Conservation (phyloP, 306 rosid genomes). For the Quercus berberidifolia region DNA sequence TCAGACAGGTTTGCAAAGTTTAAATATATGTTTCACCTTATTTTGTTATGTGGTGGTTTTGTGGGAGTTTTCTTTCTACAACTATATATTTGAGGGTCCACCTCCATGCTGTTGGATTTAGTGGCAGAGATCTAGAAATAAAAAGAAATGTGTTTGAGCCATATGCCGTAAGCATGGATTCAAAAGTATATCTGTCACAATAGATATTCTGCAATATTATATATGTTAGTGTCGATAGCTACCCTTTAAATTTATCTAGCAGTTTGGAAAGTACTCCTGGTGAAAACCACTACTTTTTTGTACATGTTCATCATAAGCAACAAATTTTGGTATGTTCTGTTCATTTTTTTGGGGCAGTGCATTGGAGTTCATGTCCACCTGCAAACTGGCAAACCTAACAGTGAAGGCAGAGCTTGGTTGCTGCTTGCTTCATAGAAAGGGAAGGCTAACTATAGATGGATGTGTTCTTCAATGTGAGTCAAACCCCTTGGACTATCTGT, state of each 20-base stretch:
- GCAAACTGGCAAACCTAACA: constrained; percentile 83
- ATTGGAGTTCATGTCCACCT: constrained; percentile 76
- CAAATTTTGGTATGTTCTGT: constrained; percentile 25
- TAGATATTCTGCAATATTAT: background rate
- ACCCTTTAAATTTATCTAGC: constrained; percentile 14
- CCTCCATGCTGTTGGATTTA: constrained; percentile 39
- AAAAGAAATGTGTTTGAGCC: constrained; percentile 8
- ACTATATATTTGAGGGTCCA: constrained; percentile 5
- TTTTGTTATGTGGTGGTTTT: constrained; percentile 10
- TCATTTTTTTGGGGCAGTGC: constrained; percentile 66
- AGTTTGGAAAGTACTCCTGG: constrained; percentile 20
- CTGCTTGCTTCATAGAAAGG: constrained; percentile 89
- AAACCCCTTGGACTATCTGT: constrained; percentile 77
- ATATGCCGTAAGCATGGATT: constrained; percentile 7
- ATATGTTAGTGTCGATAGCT: background rate
- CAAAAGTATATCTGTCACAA: background rate
- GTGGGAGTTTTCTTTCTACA: constrained; percentile 2
- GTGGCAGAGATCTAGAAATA: constrained; percentile 10
- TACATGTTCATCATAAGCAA: constrained; percentile 18
- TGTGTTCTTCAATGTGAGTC: constrained; percentile 90
- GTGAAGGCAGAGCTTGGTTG: constrained; percentile 95
- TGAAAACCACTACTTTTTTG: background rate
- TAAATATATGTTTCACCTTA: constrained; percentile 9
- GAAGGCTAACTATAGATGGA: constrained; percentile 79
- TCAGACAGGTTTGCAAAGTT: constrained; percentile 73